These are phyloP conservation scores for Pholiota adiposa DNA, from an alignment of 1,284 basidiomycete species.

Conservation along the genomic window DNA sequence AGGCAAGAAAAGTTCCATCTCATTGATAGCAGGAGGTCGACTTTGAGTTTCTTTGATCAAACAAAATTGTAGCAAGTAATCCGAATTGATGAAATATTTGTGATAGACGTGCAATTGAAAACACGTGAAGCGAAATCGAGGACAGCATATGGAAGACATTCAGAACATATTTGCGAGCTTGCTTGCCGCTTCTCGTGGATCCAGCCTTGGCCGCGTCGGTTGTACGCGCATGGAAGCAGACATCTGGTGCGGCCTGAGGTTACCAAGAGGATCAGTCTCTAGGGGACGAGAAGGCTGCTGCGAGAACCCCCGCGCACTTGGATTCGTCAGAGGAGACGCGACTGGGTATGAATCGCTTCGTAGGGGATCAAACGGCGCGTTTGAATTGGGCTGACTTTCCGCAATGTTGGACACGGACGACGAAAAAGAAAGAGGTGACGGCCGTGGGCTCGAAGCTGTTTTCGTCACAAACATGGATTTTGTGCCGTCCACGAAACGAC, in stretches of 20 bases:
- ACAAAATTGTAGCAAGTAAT: conserved; percentile 2
- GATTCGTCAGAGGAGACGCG: conserved; percentile 29
- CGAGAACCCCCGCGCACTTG: conserved; percentile 13
- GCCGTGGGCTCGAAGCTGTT: conserved; percentile 42
- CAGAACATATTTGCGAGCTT: conserved; percentile 88
- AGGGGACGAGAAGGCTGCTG: conserved; percentile 24
- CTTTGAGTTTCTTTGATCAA: conserved; percentile 14
- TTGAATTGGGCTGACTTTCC: conserved; percentile 20
- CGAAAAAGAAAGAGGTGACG: conserved; percentile 40
- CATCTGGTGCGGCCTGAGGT: conserved; percentile 60
- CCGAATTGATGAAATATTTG: neutral
- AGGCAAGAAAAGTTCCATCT: conserved; percentile 52
- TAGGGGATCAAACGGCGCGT: conserved; percentile 33
- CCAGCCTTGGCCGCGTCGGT: conserved; percentile 69
- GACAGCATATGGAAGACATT: conserved; percentile 13
- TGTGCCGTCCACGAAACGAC: conserved; percentile 70
- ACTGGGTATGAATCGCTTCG: conserved; percentile 30
- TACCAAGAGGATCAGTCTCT: conserved; percentile 65
- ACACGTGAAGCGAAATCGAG: neutral
- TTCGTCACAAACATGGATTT: conserved; percentile 68
- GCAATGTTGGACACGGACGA: conserved; percentile 31
- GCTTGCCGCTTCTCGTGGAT: conserved; percentile 83
- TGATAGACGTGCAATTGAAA: neutral
- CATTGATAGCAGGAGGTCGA: conserved; percentile 32
- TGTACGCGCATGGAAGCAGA: conserved; percentile 68